Conservation (phyloP, 495 filamentous ascomycete genomes). For the Neurospora discreta region DNA sequence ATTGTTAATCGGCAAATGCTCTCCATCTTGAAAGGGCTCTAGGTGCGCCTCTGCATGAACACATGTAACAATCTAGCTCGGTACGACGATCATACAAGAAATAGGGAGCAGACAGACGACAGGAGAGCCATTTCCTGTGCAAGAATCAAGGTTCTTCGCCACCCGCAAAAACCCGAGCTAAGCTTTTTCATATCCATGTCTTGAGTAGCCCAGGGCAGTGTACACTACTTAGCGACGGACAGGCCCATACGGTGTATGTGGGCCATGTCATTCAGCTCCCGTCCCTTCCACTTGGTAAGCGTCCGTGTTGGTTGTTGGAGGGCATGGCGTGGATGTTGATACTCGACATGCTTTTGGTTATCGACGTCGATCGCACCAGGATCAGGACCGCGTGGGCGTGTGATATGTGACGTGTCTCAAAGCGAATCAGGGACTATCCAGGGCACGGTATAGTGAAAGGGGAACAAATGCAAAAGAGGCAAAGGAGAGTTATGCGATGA, state of each 20-base stretch:
- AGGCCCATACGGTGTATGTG: not conserved
- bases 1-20: not conserved
- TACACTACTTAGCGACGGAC: not conserved
- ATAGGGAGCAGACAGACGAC: no score
- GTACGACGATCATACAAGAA: no score
- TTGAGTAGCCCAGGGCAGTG: not conserved
- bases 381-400: not conserved
- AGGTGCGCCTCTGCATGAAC: no score
- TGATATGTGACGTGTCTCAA: not conserved
- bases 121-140: no score
- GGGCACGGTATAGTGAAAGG: not conserved
- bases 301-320: not conserved
- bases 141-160: no score
- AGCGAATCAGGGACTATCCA: not conserved
- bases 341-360: not conserved
- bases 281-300: not conserved
- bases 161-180: no score
- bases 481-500: not conserved
- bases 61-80: no score
- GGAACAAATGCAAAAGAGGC: not conserved
- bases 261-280: not conserved
- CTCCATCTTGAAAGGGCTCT: not conserved
- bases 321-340: not conserved
- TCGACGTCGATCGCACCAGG: not conserved
- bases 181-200: no score